Base-by-base conservation (phyloP, 1,139 yeast species). In the Saccharomycopsis phalli region DNA sequence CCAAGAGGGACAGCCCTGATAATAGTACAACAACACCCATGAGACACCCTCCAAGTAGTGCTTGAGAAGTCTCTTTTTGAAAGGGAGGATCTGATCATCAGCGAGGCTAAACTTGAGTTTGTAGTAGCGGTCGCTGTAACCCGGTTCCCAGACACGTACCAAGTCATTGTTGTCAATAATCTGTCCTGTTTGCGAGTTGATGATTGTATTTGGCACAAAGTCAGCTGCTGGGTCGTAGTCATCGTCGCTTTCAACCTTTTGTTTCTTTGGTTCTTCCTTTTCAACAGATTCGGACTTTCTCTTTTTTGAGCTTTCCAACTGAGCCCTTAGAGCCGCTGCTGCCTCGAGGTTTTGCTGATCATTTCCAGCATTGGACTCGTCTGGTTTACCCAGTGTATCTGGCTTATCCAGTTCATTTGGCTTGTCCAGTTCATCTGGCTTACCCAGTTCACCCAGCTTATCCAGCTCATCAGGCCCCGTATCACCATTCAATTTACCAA, bases 1-100 rank as follows among this genome's bases (percentile, higher is more conserved):
- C 99, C 99, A 93, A 0, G 97, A 88, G 0, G 95, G 94, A 62
- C 97, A 91, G 3, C 96, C 97, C 62, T 91, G 98, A 58, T 84
- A 91, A 61, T 93, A 93, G 59, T 93, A 93, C 42, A 83, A 62
- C 47, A 91, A 66, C 1, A 81, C 95, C 99, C 99, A 93, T 14
- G 95, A 77, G 4, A 91, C 81, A 46, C 99, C 99, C 59, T 91
- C 96, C 45, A 93, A 71, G 56, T 93, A 93, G 44, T 78, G 73
- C 39, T 66, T 66, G 0, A 80, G 88, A 53, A 91, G 76, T 32
- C 72, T 68, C 46, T 70, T 69, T 40, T 81, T 71, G 29, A 75
- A 67, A 13, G 60, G 58, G 1, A 71, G 69, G 26, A 77, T 69
- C 50, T 81, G 83, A 33, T 71, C 75, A 6, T 68, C 66, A 4